phyloP scores from a whole-genome alignment of 2,329 filamentous ascomycete genomes.

The Phialemonium atrogriseum region DNA sequence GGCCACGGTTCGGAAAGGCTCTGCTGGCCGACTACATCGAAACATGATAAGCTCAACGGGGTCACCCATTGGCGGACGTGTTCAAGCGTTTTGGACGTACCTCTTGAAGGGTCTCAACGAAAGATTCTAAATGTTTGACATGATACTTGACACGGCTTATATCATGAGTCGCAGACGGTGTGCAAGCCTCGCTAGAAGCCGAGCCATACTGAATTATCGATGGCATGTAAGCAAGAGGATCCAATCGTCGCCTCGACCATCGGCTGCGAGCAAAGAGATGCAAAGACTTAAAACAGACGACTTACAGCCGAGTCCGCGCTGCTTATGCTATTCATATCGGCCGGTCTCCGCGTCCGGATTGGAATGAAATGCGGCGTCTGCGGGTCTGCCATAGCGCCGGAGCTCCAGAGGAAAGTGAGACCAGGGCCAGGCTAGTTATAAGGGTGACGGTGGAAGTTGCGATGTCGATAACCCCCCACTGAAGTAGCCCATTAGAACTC shows the following conservation, averaged over 20 bases:
- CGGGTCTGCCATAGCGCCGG: constrained; percentile 30
- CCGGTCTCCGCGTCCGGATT: constrained; percentile 40
- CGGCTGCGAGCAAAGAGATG: neutral
- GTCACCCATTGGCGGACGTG: neutral
- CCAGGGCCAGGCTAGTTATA: too few species aligned
- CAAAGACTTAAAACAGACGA: constrained; percentile 12
- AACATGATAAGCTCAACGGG: constrained; percentile 1
- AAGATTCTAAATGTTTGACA: constrained; percentile 46
- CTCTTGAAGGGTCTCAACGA: constrained; percentile 46
- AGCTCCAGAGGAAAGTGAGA: too few species aligned
- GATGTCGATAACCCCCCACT: too few species aligned
- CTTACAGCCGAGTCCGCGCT: constrained; percentile 41
- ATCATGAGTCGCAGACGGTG: constrained; percentile 43
- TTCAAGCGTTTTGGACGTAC: constrained; percentile 35
- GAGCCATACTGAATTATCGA: constrained; percentile 32
- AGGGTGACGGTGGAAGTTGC: too few species aligned
- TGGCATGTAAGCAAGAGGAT: constrained; percentile 1
- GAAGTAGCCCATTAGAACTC: too few species aligned
- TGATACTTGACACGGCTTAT: constrained; percentile 50
- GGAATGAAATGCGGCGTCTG: constrained; percentile 38
- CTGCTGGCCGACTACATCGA: constrained; percentile 41
- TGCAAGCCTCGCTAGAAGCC: constrained; percentile 25
- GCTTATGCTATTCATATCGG: constrained; percentile 35
- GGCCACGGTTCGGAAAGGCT: constrained; percentile 48
- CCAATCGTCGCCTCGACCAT: neutral